Evolutionary conservation across 2,329 filamentous ascomycete species (phyloP).

Genomic region (Alternaria tenuissima): DNA sequence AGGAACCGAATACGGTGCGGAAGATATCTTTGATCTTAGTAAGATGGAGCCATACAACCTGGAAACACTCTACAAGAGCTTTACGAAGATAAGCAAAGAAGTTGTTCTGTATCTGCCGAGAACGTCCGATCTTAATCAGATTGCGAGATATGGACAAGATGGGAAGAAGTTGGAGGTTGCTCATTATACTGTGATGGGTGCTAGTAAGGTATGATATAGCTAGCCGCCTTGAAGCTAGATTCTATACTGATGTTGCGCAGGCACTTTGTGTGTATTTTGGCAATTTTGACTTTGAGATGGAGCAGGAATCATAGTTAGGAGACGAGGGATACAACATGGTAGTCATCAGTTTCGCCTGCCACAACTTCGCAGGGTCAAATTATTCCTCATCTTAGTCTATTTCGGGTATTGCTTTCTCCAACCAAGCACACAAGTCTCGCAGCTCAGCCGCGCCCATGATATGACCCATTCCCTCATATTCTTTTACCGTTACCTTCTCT

Average conservation of each 20-base stretch:
- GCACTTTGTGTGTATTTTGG: conserved; percentile 69
- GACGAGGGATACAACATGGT: neutral
- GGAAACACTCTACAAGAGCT: conserved; percentile 52
- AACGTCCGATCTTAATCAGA: conserved; percentile 50
- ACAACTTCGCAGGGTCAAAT: neutral
- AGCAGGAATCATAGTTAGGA: conserved; percentile 21
- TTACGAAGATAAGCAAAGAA: conserved; percentile 55
- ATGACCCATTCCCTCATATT: conserved; percentile 61
- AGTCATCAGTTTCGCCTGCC: neutral
- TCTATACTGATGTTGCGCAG: conserved; percentile 26
- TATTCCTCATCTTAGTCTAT: neutral
- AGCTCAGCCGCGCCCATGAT: conserved; percentile 53
- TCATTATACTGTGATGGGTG: conserved; percentile 91
- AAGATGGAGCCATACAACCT: conserved; percentile 89
- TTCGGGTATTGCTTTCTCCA: conserved; percentile 53
- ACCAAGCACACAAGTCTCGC: conserved; percentile 56
- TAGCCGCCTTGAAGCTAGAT: neutral
- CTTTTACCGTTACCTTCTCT: conserved; percentile 52
- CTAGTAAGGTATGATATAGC: conserved; percentile 74
- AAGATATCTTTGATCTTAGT: conserved; percentile 80
- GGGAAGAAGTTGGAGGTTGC: conserved; percentile 48
- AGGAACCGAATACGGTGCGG: conserved; percentile 70
- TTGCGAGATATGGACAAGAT: conserved; percentile 45
- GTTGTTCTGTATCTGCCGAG: conserved; percentile 84
- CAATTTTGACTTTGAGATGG: conserved; percentile 54